Conservation (phyloP, 768 basidiomycete species). For the Basidioascus undulatus region DNA sequence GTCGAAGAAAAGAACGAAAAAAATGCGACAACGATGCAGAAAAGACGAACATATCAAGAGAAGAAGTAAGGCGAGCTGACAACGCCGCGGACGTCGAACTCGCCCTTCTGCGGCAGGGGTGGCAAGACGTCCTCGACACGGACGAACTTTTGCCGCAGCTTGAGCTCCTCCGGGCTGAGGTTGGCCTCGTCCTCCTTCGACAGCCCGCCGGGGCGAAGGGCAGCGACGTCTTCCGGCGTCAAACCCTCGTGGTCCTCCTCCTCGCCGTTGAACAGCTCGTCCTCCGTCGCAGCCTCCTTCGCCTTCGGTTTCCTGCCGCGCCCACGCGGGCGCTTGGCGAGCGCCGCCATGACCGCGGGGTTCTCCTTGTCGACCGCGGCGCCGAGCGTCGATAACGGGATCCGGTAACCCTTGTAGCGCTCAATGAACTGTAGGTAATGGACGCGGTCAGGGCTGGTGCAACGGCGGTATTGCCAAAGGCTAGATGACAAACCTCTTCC, state of each 20-base stretch:
- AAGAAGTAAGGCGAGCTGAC: constrained; percentile 77
- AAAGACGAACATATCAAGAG: constrained; percentile 33
- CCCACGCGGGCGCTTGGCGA: constrained; percentile 7
- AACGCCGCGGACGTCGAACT: constrained; percentile 61
- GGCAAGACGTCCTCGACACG: constrained; percentile 51
- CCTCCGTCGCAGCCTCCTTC: constrained; percentile 1
- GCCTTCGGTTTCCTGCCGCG: constrained; percentile 1
- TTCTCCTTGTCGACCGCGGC: constrained; percentile 5
- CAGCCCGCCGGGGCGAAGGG: neutral
- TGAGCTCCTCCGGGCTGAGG: neutral
- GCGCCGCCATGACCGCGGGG: constrained; percentile 5
- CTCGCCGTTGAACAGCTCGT: constrained; percentile 10
- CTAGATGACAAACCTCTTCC: constrained; percentile 33
- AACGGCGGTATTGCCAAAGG: neutral
- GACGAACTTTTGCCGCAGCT: constrained; percentile 28
- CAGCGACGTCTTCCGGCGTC: neutral
- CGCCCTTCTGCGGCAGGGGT: constrained; percentile 57
- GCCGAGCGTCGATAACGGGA: constrained; percentile 13
- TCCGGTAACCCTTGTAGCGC: constrained; percentile 39
- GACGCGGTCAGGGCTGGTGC: neutral
- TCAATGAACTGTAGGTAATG: constrained; percentile 32
- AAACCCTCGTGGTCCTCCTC: constrained; percentile 9
- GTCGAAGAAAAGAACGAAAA: no score
- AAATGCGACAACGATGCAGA: no score
- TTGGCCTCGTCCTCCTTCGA: constrained; percentile 4